Percentiles rank a stretch among this genome's conserved stretches.
phyloP scores from a whole-genome alignment of 306 rosid genomes.

The Glycine tomentella region DNA sequence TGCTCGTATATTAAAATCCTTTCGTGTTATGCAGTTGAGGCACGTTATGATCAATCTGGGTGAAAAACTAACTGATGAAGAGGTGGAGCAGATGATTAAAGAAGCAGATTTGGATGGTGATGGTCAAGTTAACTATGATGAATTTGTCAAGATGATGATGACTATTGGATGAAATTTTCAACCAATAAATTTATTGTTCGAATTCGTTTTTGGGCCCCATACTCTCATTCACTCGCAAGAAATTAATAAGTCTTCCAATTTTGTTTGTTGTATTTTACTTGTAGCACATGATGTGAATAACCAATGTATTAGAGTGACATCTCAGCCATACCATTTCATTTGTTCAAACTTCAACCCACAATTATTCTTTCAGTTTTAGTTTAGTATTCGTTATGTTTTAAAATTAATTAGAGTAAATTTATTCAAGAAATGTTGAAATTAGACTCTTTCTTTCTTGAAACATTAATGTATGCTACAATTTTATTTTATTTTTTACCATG shows the following conservation, averaged over 20 bases:
- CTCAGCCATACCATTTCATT: constrained; percentile 47
- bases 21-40: constrained; percentile 64
- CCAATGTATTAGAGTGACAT: too few species aligned
- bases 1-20: neutral
- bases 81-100: constrained; percentile 89
- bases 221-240: too few species aligned
- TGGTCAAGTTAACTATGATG: constrained; percentile 92
- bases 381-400: neutral
- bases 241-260: constrained; percentile 30
- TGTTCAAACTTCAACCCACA: constrained; percentile 52
- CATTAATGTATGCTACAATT: neutral
- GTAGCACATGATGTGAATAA: constrained; percentile 49
- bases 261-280: constrained; percentile 28
- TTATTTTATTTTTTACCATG: neutral
- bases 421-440: neutral
- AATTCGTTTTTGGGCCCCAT: constrained; percentile 51
- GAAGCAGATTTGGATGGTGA: constrained; percentile 98
- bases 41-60: constrained; percentile 95
- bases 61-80: constrained; percentile 87
- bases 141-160: constrained; percentile 91
- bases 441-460: neutral
- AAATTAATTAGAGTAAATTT: neutral
- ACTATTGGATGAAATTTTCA: constrained; percentile 65
- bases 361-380: constrained; percentile 34
- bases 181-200: constrained; percentile 20